Evolutionary conservation across 306 rosid genomes (phyloP), one percentile per base, ranked within the genome.

Genomic region (Ormosia emarginata): DNA sequence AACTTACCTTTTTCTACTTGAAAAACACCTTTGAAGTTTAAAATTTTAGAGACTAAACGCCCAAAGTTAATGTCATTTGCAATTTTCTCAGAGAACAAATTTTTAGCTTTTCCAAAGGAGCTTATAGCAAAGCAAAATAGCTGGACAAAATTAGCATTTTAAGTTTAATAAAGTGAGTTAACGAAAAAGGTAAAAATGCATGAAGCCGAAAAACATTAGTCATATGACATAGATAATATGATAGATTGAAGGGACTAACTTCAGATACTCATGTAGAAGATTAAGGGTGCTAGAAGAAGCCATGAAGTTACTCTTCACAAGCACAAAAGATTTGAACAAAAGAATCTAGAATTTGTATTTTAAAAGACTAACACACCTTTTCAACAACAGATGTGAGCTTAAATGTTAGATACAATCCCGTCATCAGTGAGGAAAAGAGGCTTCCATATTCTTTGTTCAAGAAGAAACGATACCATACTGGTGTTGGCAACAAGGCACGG

Each of bases 391-490:
- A 92, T 37, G 99, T 95, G 55, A 95, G 97, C 89, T 95, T 95
- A 77, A 95, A 95, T 57, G 98, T 95, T 81, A 95, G 89, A 90
- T 95, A 95, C 83, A 95, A 85, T 73, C 98, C 98, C 1, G 99
- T 95, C 92, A 94, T 92, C 61, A 95, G 76, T 47, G 99, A 95
- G 0, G 99, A 95, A 85, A 95, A 95, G 79, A 95, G 90, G 79
- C 98, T 95, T 67, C 99, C 99, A 29, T 95, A 93, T 89, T 95
- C 99, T 81, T 95, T 95, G 92, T 95, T 95, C 85, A 95, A 87
- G 85, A 95, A 95, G 92, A 95, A 95, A n/a, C 97, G 96, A 77
- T 95, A 95, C 99, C 99, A 95, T 58, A 95, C 96, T 12, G 99
- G 96, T 8, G 99, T 89, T 53, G 99, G 99, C 91, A 95, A 74